Evolutionary conservation across 2,329 filamentous ascomycete species (phyloP).

Genomic region (Ceratocystiopsis sp.): DNA sequence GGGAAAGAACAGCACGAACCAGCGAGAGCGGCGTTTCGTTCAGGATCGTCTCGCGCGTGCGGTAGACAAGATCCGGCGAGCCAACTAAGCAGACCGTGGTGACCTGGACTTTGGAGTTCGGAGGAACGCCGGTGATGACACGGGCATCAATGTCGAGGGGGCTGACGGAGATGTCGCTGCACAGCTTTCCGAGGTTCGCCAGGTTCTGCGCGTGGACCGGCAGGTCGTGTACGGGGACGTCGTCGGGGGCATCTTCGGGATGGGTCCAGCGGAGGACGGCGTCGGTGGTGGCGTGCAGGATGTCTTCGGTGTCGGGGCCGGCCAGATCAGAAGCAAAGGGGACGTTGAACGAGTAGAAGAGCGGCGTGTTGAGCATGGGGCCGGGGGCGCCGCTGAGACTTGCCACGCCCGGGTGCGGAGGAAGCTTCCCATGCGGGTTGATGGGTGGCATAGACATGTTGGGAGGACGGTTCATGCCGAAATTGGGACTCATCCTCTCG

Average conservation of each 20-base stretch:
- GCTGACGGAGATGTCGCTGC: constrained; percentile 60
- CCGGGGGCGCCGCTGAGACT: constrained; percentile 29
- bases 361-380: constrained; percentile 55
- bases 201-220: constrained; percentile 87
- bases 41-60: constrained; percentile 75
- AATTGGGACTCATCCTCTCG: constrained; percentile 51
- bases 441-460: constrained; percentile 38
- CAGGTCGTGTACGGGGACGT: constrained; percentile 70
- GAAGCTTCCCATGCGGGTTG: constrained; percentile 39
- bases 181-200: constrained; percentile 59
- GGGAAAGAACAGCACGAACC: constrained; percentile 22
- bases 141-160: constrained; percentile 62
- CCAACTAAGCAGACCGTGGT: constrained; percentile 88
- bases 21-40: constrained; percentile 85
- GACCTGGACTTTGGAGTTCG: constrained; percentile 47
- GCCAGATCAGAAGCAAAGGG: constrained; percentile 86
- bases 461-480: constrained; percentile 40
- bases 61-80: constrained; percentile 70
- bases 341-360: constrained; percentile 94
- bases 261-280: constrained; percentile 89
- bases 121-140: constrained; percentile 68
- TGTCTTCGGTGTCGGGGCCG: constrained; percentile 85
- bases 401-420: too few species aligned
- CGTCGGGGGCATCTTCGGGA: constrained; percentile 69
- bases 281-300: constrained; percentile 78